Percentiles rank a stretch among this genome's conserved stretches.
phyloP scores from a whole-genome alignment of 805 yeast species.

The Blastobotrys chiropterorum region DNA sequence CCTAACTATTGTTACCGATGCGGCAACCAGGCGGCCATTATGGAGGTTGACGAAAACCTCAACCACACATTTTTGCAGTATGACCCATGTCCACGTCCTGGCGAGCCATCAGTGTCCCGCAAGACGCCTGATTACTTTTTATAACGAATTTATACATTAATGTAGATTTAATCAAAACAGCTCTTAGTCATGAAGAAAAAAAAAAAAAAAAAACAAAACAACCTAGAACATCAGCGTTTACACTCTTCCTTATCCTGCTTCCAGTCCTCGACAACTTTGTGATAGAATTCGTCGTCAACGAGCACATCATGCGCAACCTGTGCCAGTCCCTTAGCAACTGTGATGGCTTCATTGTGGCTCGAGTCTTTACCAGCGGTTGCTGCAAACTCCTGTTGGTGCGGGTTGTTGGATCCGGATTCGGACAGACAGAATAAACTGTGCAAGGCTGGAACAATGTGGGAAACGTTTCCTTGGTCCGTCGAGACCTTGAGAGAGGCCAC shows the following conservation, averaged over 20 bases:
- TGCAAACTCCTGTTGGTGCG: constrained; percentile 1
- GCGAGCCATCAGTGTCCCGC: constrained; percentile 95
- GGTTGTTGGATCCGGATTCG: neutral
- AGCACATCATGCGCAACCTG: constrained; percentile 2
- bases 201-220: no score
- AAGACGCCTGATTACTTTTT: constrained; percentile 96
- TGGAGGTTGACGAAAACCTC: constrained; percentile 95
- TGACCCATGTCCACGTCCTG: constrained; percentile 95
- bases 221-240: no score
- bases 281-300: neutral
- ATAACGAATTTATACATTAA: constrained; percentile 14
- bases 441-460: neutral
- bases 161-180: neutral
- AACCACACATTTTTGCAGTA: constrained; percentile 81
- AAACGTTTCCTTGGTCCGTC: constrained; percentile 4
- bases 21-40: constrained; percentile 96
- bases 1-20: constrained; percentile 97
- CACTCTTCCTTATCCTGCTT: neutral
- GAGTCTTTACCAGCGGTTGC: neutral
- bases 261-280: neutral
- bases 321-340: constrained; percentile 1
- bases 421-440: neutral
- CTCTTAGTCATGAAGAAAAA: no score
- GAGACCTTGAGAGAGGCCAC: neutral
- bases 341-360: neutral